A percentile compares a stretch with the other conserved stretches of the same genome.
phyloP scores from a whole-genome alignment of 805 yeast genomes.

The Candida jianshihensis region DNA sequence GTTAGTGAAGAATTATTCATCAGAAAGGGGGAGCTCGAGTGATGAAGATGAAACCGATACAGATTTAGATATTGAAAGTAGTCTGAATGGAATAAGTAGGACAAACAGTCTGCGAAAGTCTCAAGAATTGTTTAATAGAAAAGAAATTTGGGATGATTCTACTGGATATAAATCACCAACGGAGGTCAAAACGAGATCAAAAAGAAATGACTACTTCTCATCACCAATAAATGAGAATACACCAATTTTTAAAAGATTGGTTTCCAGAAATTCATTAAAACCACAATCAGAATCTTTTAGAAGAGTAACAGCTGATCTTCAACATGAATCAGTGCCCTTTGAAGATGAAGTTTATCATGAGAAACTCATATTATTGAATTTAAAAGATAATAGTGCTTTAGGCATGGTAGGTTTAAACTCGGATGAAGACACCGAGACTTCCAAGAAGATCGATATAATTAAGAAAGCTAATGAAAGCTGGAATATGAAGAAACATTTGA shows the following conservation, averaged over 20 bases:
- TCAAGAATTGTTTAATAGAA: slow-evolving; percentile 8
- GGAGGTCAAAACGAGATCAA: background rate
- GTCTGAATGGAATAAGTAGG: slow-evolving; percentile 6
- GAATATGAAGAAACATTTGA: slow-evolving; percentile 16
- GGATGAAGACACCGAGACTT: slow-evolving; percentile 1
- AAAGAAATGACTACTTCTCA: slow-evolving; percentile 7
- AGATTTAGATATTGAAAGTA: slow-evolving; percentile 10
- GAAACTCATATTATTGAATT: slow-evolving; percentile 18
- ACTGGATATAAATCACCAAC: slow-evolving; percentile 10
- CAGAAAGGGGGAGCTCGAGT: background rate
- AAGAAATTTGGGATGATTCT: slow-evolving; percentile 5
- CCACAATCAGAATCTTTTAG: slow-evolving; percentile 23
- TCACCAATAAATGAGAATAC: slow-evolving; percentile 14
- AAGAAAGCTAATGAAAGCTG: slow-evolving; percentile 23
- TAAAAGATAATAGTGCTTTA: slow-evolving; percentile 15
- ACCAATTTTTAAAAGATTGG: slow-evolving; percentile 22
- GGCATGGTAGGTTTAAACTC: slow-evolving; percentile 3
- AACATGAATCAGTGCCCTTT: slow-evolving; percentile 18
- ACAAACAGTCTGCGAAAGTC: slow-evolving; percentile 7
- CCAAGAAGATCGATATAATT: slow-evolving; percentile 21
- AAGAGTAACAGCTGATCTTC: slow-evolving; percentile 19
- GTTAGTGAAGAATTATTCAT: background rate
- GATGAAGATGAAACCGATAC: slow-evolving; percentile 15
- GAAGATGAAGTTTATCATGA: slow-evolving; percentile 23
- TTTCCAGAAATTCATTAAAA: slow-evolving; percentile 16